These are phyloP conservation scores for Neurospora sp. DNA, from an alignment of 495 filamentous ascomycete species.

Conservation along the genomic window DNA sequence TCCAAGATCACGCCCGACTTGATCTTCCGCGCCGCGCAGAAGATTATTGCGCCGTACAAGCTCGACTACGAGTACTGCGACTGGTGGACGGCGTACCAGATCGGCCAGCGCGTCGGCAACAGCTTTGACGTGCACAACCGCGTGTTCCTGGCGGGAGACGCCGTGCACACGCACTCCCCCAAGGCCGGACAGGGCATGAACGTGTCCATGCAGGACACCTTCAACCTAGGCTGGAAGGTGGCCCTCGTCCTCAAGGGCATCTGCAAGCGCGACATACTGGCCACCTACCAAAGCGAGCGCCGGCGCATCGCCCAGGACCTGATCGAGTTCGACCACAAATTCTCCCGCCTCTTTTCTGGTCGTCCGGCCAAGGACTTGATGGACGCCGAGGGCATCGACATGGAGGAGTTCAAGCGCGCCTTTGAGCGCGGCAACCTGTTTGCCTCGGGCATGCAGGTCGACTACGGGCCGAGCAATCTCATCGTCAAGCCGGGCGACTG, in stretches of 20 bases:
- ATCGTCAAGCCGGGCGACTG: constrained; percentile 16
- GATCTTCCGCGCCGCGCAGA: constrained; percentile 51
- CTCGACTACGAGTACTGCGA: constrained; percentile 52
- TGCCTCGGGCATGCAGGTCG: constrained; percentile 26
- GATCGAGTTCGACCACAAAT: constrained; percentile 61
- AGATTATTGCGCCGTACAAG: constrained; percentile 52
- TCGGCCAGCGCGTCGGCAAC: constrained; percentile 64
- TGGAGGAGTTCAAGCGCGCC: constrained; percentile 34
- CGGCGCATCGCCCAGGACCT: constrained; percentile 60
- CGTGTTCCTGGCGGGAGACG: constrained; percentile 58
- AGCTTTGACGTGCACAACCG: constrained; percentile 48
- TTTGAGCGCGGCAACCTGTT: constrained; percentile 31
- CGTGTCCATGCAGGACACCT: constrained; percentile 55
- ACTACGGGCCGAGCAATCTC: constrained; percentile 22
- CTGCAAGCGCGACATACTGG: constrained; percentile 46
- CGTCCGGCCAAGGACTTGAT: constrained; percentile 34
- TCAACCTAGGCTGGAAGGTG: constrained; percentile 71
- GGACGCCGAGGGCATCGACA: constrained; percentile 33
- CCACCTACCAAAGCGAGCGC: constrained; percentile 63
- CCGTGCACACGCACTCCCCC: constrained; percentile 56
- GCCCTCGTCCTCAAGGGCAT: constrained; percentile 50
- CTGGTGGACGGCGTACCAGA: constrained; percentile 35
- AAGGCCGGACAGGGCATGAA: constrained; percentile 77
- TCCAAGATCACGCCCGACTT: constrained; percentile 50
- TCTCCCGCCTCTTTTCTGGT: constrained; percentile 39